These are phyloP conservation scores for Diaporthe destruens DNA, from an alignment of 2,329 filamentous ascomycete species.

Conservation along the genomic window DNA sequence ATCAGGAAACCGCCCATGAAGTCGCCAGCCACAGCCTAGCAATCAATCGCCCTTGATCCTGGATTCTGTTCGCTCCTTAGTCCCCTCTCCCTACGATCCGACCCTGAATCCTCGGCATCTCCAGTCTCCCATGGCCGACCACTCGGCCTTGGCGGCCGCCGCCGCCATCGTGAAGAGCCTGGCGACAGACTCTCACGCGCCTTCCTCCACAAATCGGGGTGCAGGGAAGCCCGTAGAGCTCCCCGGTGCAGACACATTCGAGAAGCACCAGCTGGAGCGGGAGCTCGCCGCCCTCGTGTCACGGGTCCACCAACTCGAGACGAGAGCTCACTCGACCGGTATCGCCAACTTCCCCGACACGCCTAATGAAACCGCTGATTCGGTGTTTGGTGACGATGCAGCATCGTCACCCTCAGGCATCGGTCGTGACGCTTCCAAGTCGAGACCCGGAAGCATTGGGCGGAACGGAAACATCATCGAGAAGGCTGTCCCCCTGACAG, in stretches of 20 bases:
- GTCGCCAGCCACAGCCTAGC: slow-evolving; percentile 32
- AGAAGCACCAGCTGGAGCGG: slow-evolving; percentile 83
- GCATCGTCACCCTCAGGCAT: slow-evolving; percentile 59
- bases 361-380: slow-evolving; percentile 79
- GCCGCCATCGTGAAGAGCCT: slow-evolving; percentile 67
- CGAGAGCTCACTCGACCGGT: slow-evolving; percentile 74
- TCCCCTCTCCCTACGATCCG: slow-evolving; percentile 24
- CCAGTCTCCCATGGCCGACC: slow-evolving; percentile 61
- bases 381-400: slow-evolving; percentile 71
- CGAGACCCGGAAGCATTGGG: slow-evolving; percentile 45
- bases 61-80: slow-evolving; percentile 34
- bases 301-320: slow-evolving; percentile 86
- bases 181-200: slow-evolving; percentile 58
- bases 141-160: slow-evolving; percentile 66
- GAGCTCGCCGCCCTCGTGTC: slow-evolving; percentile 84
- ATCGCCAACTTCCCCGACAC: slow-evolving; percentile 77
- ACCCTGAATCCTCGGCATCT: slow-evolving; percentile 33
- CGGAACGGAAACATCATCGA: slow-evolving; percentile 48
- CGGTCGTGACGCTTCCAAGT: slow-evolving; percentile 50
- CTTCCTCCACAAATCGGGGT: slow-evolving; percentile 52
- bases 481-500: slow-evolving; percentile 72
- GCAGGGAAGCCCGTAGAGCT: slow-evolving; percentile 71
- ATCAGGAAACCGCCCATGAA: slow-evolving; percentile 39
- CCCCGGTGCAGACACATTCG: slow-evolving; percentile 80
- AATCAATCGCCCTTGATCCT: slow-evolving; percentile 29